Evolutionary conservation across 192 early-diverging fungal species (phyloP), one percentile per base, ranked within the genome.

Genomic region (Phycomyces nitens): DNA sequence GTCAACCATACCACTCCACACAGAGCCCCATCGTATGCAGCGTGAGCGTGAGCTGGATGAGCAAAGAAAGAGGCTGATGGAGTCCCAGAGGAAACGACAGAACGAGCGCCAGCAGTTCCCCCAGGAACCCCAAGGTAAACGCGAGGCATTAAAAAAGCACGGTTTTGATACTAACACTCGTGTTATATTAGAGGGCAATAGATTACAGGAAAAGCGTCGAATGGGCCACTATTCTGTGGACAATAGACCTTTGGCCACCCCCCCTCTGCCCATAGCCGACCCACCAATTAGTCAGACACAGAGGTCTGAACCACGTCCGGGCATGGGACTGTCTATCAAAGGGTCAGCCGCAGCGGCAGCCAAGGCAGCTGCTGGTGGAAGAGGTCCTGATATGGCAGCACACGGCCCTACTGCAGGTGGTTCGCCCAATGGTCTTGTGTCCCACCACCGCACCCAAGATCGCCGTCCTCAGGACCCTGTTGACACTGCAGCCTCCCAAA

Each of bases 291-390:
- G 3, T 20, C 49, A 50, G 2, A 4, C 49, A 10, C 9, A 2
- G 9, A 2, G 21, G 2, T 22, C 21, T 10, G 49, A 22, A 20
- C 49, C 16, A 16, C 49, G 49, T 2, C 29, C 29, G 2, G 7
- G 3, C 7, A 34, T 22, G 21, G 53, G 53, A 29, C 21, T 54
- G 23, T 54, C 53, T 14, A 54, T 54, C 23, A 54, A 54, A 54
- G 53, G 53, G 3, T 22, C 53, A 5, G 53, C 53, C 5, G 53
- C 53, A 5, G 53, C 53, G 2, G 53, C 53, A 22, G 53, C 53
- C 53, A 29, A 22, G 10, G 53, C 53, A 54, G 20, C 16, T 26
- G 20, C 23, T 20, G 3, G 18, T 47, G 44, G 29, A 34, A 34
- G 29, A 34, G 29, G 29, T n/a, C n/a, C n/a, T n/a, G n/a, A n/a